Evolutionary conservation across 768 basidiomycete species (phyloP).

Genomic region (Rubroboletus pulcherrimus): DNA sequence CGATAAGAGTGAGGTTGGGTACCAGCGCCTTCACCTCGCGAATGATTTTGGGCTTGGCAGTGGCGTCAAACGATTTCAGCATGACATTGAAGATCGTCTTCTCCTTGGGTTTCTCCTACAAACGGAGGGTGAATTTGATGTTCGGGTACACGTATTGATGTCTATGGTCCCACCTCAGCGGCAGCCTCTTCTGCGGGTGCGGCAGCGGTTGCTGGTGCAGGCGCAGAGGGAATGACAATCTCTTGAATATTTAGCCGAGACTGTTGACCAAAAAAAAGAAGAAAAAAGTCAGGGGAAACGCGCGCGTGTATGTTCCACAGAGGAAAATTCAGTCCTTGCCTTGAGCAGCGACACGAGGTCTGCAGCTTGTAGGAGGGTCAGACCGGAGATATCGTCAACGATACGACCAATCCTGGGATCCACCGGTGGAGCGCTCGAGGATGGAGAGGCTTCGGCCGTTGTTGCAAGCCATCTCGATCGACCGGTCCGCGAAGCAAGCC

Average conservation of each 20-base stretch:
- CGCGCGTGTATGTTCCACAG: neutral
- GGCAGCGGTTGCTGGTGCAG: constrained; percentile 44
- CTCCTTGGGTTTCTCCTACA: constrained; percentile 92
- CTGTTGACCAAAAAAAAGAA: constrained; percentile 36
- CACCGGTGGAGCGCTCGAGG: constrained; percentile 36
- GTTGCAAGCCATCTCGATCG: constrained; percentile 57
- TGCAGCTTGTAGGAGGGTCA: constrained; percentile 91
- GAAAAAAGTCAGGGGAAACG: neutral
- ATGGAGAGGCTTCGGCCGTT: constrained; percentile 40
- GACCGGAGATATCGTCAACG: constrained; percentile 86
- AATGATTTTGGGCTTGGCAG: constrained; percentile 94
- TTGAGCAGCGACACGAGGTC: constrained; percentile 92
- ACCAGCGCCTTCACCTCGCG: constrained; percentile 95
- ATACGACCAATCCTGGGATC: constrained; percentile 75
- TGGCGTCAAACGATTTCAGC: constrained; percentile 90
- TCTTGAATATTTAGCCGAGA: constrained; percentile 94
- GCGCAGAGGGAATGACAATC: constrained; percentile 82
- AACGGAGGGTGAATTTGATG: neutral
- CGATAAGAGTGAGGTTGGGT: constrained; percentile 94
- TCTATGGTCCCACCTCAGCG: constrained; percentile 47
- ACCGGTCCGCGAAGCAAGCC: constrained; percentile 26
- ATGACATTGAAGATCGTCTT: constrained; percentile 97
- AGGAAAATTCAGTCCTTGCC: constrained; percentile 40
- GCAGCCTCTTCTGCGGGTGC: constrained; percentile 58
- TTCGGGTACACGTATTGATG: neutral